Evolutionary conservation across 1,139 yeast species (phyloP), one percentile per base, ranked within the genome.

Genomic region (Saccharomycopsis phalli): DNA sequence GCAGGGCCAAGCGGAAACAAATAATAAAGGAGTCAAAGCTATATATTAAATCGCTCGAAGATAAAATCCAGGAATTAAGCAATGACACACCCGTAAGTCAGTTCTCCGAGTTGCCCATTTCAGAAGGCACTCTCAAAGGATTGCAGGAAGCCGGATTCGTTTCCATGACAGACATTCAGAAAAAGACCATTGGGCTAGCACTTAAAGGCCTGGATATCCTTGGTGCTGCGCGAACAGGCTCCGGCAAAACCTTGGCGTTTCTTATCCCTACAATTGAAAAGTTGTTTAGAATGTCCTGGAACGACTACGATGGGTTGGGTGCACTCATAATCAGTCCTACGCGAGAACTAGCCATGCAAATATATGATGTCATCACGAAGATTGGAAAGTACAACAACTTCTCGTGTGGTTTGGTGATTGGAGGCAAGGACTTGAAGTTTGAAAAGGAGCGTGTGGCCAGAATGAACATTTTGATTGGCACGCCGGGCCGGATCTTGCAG

Each of bases 191-290:
- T 27, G 83, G 94, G 0, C 62, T 71, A 14, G 79, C 94, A 1
- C 65, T 91, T 47, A 76, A 82, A 52, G 93, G 94, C 0, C 69
- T 76, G 36, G 99, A 93, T 61, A 61, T 91, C 7, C 67, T 91
- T 51, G 97, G 88, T 21, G 94, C 96, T 18, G 98, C 98, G 16
- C 77, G 79, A 53, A 91, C 99, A 0, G 98, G 99, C 2, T 86
- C 95, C 1, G 99, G 99, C 37, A 91, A 91, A 58, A 91, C 99
- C 0, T 62, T 91, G 46, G 94, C 97, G 3, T 91, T 91, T 54
- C 65, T 91, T 51, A 71, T 91, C 33, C 99, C 99, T 2, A 73
- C 83, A 4, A 61, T 87, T 17, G 95, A 87, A 55, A 67, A 71
- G 37, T 65, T 88, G 45, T 71, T 76, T 49, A 71, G 82, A 50